Base-by-base conservation (phyloP, 2,329 filamentous ascomycete genomes). In the Verticillium tricorpus region DNA sequence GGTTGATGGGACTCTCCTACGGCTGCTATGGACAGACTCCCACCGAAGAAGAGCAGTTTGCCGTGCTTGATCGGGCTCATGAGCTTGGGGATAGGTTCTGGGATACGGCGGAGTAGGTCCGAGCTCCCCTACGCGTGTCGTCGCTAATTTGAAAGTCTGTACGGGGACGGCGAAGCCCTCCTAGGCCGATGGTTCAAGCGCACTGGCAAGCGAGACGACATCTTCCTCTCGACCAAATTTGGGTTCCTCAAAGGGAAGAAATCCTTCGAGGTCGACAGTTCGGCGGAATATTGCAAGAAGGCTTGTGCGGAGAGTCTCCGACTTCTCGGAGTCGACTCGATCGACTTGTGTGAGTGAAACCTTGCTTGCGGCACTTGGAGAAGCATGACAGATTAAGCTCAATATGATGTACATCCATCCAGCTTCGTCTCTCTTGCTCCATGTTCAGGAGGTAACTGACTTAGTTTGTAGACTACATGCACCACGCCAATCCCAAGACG, bases 151-250 rank as follows among this genome's bases (percentile, higher is more conserved):
- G n/a, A 12, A 15, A 68, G 68, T 57, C 60, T 76, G 2, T 84
- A 84, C 60, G 76, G 72, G 5, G 76, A 80, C 55, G 75, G 68
- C 54, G 82, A 85, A 63, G 75, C 79, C 11, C 65, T 83, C 0
- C 25, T 83, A 5, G 78, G 77, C 0, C 76, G 77, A 66, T 83
- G 81, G 78, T 78, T 83, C 67, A 70, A 74, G 52, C 70, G 73
- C 5, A 77, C 77, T 1, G 75, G 74, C 1, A 77, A 79, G 58
- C 73, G 80, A 0, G 64, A 79, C 25, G 68, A 82, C 39, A 77
- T 84, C 60, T 81, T 84, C 67, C 71, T 84, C 2, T 77, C 78
- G 75, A 77, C 79, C 4, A 84, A 84, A 60, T 83, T 82, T 62
- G 80, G 71, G 58, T 72, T 70, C 58, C 63, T 68, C 55, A 70